Base-by-base conservation (phyloP, 2,329 filamentous ascomycete species). In the Cordyceps cicadae region DNA sequence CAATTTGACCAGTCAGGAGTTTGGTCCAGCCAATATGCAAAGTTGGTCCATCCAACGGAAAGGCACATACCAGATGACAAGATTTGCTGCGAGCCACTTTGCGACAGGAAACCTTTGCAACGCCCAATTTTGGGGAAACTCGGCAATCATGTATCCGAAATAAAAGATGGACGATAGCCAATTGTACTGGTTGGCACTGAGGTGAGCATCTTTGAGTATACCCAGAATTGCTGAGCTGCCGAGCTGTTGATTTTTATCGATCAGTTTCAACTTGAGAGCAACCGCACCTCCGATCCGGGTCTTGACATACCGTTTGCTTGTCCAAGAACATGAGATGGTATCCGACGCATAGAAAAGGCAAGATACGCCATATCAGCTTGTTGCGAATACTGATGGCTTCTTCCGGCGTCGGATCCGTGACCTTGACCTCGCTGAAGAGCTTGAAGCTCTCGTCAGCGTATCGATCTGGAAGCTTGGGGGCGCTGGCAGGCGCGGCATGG, bases 61-160 rank as follows among this genome's bases (percentile, higher is more conserved):
- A 4, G 8, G 7, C 2, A 62, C 66, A 45, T 12, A 67, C 66
- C 66, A 67, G 29, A 66, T 49, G 11, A 67, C 48, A 0, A 67
- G 62, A 49, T 67, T 67, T 2, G 58, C 58, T 1, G 66, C 61
- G 17, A 79, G 71, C 62, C 79, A 76, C 63, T 76, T 78, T 15
- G 74, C 79, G 24, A 80, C 74, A 1, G 76, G 77, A 0, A 81
- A 69, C 4, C 70, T 72, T 54, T 79, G 77, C 9, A 81, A 72
- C 0, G 80, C 68, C 57, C 75, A 75, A 3, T 72, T 72, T 11
- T 75, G 71, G 3, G 76, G 75, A 54, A 77, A 75, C 61, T 78
- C 74, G 24, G 73, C 74, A 55, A 74, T 67, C n/a, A 79, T 70
- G 61, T 76, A 78, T 46, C 78, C 79, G 62, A 81, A 77, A 65